Conservation (phyloP, 2,329 filamentous ascomycete species). For the Tolypocladium tropicale region DNA sequence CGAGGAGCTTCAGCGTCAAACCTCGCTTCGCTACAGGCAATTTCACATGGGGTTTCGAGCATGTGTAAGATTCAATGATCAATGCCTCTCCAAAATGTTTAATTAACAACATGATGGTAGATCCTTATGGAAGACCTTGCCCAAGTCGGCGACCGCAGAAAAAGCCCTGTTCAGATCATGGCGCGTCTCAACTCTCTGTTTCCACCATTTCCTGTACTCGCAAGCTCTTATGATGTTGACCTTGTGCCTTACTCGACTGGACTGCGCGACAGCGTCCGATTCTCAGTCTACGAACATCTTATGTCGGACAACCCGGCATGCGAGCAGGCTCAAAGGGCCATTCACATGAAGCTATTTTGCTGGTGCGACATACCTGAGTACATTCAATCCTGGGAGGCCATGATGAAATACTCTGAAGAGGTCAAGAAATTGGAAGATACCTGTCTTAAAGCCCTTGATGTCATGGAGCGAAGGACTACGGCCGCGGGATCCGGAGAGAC, state of each 20-base stretch:
- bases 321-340: conserved; percentile 9
- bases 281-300: conserved; percentile 23
- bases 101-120: conserved; percentile 7
- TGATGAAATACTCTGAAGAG: conserved; percentile 22
- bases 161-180: conserved; percentile 15
- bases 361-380: conserved; percentile 23
- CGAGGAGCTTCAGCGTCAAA: conserved; percentile 18
- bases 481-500: background rate
- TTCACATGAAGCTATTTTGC: conserved; percentile 19
- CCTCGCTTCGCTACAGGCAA: conserved; percentile 16
- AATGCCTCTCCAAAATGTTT: background rate
- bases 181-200: conserved; percentile 25
- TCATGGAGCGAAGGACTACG: conserved; percentile 5
- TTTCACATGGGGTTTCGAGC: conserved; percentile 23
- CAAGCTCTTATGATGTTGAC: conserved; percentile 12
- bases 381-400: conserved; percentile 13
- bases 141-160: conserved; percentile 2
- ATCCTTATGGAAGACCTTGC: conserved; percentile 15
- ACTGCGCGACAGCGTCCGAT: conserved; percentile 23
- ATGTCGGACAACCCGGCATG: conserved; percentile 14
- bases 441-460: conserved; percentile 14
- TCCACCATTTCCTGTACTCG: conserved; percentile 14
- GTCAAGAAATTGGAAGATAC: conserved; percentile 21
- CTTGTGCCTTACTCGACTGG: conserved; percentile 18
- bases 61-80: conserved; percentile 13